phyloP scores from a whole-genome alignment of 495 filamentous ascomycete species.

The Talaromyces liani region DNA sequence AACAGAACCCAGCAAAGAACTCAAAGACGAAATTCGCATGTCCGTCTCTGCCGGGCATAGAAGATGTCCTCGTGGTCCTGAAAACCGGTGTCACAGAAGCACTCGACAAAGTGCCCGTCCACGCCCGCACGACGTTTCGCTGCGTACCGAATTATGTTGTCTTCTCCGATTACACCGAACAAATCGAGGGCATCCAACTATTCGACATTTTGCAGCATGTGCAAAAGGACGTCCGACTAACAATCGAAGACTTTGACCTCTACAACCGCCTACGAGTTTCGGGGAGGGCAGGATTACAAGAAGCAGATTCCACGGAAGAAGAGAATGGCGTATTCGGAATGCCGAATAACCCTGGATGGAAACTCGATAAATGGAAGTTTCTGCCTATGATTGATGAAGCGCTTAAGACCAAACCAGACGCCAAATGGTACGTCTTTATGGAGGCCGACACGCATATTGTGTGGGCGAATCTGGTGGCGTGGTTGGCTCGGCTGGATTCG shows the following conservation, averaged over 20 bases:
- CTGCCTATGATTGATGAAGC: constrained; percentile 47
- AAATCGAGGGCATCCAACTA: constrained; percentile 37
- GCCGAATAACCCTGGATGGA: constrained; percentile 45
- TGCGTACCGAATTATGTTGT: constrained; percentile 48
- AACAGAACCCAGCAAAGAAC: background rate
- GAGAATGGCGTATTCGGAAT: constrained; percentile 39
- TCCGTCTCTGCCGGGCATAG: constrained; percentile 33
- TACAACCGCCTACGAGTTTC: constrained; percentile 41
- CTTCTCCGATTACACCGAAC: constrained; percentile 47
- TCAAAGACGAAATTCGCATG: constrained; percentile 13
- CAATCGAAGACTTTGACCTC: constrained; percentile 42
- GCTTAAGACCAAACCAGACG: constrained; percentile 32
- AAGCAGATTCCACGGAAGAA: constrained; percentile 33
- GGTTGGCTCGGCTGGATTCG: constrained; percentile 46
- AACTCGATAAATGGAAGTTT: constrained; percentile 55
- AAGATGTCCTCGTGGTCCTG: constrained; percentile 37
- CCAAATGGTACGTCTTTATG: constrained; percentile 63
- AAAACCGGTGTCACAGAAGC: constrained; percentile 42
- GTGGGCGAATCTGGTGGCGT: constrained; percentile 52
- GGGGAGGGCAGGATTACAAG: constrained; percentile 31
- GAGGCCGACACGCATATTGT: constrained; percentile 63
- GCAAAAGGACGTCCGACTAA: constrained; percentile 23
- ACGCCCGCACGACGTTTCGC: constrained; percentile 44
- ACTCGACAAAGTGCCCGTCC: constrained; percentile 35
- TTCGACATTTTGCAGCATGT: constrained; percentile 43